Evolutionary conservation across 352 stramenopile genomes (phyloP).

Genomic region (Phytopythium aichiense): DNA sequence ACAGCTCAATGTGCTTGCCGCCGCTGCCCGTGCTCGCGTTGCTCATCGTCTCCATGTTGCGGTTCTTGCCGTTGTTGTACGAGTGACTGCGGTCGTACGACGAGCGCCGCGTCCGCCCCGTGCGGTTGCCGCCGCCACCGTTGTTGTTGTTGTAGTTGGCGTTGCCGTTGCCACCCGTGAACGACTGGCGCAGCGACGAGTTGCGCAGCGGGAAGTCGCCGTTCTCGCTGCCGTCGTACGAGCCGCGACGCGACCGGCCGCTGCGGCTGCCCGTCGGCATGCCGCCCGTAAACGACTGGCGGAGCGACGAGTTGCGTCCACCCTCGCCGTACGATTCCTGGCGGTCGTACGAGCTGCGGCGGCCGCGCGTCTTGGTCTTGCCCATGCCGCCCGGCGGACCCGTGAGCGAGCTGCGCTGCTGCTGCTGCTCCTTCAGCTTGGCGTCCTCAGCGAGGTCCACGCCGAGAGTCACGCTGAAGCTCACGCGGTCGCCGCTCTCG

Average conservation of each 20-base stretch:
- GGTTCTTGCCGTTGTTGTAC: slow-evolving; percentile 32
- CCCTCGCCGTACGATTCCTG: slow-evolving; percentile 16
- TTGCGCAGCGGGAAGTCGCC: slow-evolving; percentile 28
- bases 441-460: slow-evolving; percentile 62
- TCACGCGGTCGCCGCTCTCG: slow-evolving; percentile 59
- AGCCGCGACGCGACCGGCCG: slow-evolving; percentile 38
- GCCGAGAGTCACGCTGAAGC: slow-evolving; percentile 81
- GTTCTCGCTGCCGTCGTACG: slow-evolving; percentile 46
- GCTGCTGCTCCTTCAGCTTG: slow-evolving; percentile 47
- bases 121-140: slow-evolving; percentile 12
- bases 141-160: slow-evolving; percentile 16
- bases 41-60: slow-evolving; percentile 40
- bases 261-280: slow-evolving; percentile 29
- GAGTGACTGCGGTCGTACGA: slow-evolving; percentile 56
- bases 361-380: slow-evolving; percentile 20
- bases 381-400: slow-evolving; percentile 15
- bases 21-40: slow-evolving; percentile 48
- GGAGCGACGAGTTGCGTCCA: slow-evolving; percentile 26
- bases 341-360: slow-evolving; percentile 22
- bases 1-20: slow-evolving; percentile 77
- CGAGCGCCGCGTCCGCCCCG: slow-evolving; percentile 43
- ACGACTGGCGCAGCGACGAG: slow-evolving; percentile 29
- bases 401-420: slow-evolving; percentile 48
- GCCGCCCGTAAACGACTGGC: slow-evolving; percentile 26
- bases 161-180: slow-evolving; percentile 28